Percentiles rank a stretch among this genome's conserved stretches.
phyloP scores from a whole-genome alignment of 1,284 basidiomycete species.

The Moesziomyces parantarcticus region DNA sequence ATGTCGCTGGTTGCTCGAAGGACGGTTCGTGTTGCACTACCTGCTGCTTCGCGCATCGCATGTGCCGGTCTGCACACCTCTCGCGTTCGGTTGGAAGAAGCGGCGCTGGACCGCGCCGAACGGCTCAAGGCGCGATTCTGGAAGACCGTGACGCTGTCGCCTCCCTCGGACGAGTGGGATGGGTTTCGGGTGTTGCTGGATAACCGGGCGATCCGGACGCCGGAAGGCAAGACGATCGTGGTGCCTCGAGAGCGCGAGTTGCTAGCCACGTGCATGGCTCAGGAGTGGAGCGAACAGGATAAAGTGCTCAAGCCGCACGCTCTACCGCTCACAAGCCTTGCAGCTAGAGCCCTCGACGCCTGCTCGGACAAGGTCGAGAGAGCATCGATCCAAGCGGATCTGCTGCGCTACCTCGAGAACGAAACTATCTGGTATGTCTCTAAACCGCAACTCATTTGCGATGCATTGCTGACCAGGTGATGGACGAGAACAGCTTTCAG shows the following conservation, averaged over 20 bases:
- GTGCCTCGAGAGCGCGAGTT: slow-evolving; percentile 79
- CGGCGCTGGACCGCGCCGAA: slow-evolving; percentile 32
- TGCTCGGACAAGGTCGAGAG: slow-evolving; percentile 75
- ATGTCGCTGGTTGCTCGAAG: too few relatives aligned
- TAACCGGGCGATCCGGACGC: slow-evolving; percentile 85
- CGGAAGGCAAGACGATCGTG: slow-evolving; percentile 78
- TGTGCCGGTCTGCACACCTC: slow-evolving; percentile 2
- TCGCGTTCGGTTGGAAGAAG: slow-evolving; percentile 7
- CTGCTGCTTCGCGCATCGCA: too few relatives aligned
- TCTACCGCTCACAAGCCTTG: slow-evolving; percentile 85
- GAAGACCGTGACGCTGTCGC: slow-evolving; percentile 48
- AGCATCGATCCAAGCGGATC: slow-evolving; percentile 76
- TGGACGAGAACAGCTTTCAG: slow-evolving; percentile 76
- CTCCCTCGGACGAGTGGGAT: slow-evolving; percentile 5
- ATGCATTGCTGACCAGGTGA: too few relatives aligned
- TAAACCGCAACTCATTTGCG: background rate
- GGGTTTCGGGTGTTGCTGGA: slow-evolving; percentile 81
- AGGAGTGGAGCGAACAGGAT: slow-evolving; percentile 96
- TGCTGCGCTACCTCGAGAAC: slow-evolving; percentile 90
- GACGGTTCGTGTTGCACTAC: too few relatives aligned
- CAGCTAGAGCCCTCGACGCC: slow-evolving; percentile 87
- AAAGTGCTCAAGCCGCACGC: slow-evolving; percentile 87
- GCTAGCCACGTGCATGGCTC: slow-evolving; percentile 85
- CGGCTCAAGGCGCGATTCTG: slow-evolving; percentile 53
- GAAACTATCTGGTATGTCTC: slow-evolving; percentile 87